Base-by-base conservation (phyloP, 2,329 filamentous ascomycete genomes). In the Pyrenochaeta sp. region DNA sequence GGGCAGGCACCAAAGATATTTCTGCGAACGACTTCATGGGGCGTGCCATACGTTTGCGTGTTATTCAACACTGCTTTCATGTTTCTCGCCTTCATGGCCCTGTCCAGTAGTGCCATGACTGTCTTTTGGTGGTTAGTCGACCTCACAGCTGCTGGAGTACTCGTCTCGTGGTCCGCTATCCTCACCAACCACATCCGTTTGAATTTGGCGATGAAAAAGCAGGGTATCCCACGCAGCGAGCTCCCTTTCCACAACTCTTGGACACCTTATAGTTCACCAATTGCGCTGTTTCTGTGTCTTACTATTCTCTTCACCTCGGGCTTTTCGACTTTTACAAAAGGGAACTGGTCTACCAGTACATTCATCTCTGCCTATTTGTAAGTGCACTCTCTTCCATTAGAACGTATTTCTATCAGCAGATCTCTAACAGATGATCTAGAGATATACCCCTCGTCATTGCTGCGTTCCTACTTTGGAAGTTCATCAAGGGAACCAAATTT, bases 101-200 rank as follows among this genome's bases (percentile, higher is more conserved):
- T 75, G 7, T 74, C 70, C 6, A 75, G 61, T 44, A 70, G 61
- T 28, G 72, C 73, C 2, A 67, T 69, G 35, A 69, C 72, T 4
- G 65, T 78, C 7, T 89, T 89, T 64, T 77, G 74, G 40, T 89
- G 86, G 83, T 85, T 89, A 60, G 78, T 83, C 53, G 87, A 87
- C 64, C 79, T 89, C 32, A 85, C 83, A 9, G 87, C 77, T 42
- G 74, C 76, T 0, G 76, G 74, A 1, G 77, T 76, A 0, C 72
- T 80, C 47, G 77, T 81, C 19, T 77, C 74, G 18, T 82, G 79
- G 79, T 73, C 76, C 39, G 74, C 71, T 45, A 77, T 77, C 50
- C 75, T 77, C 35, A 72, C 84, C 43, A 77, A 83, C 10, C 82
- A 80, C 61, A 69, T 86, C 23, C 79, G 81, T 2, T 84, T 86